Conservation (phyloP, 1,139 yeast genomes). For the Protomyces gravidus region DNA sequence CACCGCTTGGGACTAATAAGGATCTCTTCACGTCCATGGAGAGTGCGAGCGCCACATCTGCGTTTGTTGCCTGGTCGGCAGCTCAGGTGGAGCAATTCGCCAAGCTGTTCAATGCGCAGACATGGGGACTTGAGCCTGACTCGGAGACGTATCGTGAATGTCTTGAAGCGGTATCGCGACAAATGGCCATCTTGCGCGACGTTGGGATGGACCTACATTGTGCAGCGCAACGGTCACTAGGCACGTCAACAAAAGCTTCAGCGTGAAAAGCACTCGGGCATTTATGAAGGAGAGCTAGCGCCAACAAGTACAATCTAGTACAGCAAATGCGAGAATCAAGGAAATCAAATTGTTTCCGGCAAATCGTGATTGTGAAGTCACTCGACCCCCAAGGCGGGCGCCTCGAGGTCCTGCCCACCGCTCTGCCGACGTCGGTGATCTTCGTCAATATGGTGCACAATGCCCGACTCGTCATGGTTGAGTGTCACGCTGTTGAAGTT, state of each 20-base stretch:
- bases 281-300: neutral
- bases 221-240: conserved; percentile 36
- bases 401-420: conserved; percentile 11
- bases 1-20: neutral
- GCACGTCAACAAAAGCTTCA: conserved; percentile 37
- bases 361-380: neutral
- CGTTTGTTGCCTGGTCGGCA: conserved; percentile 17
- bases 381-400: neutral
- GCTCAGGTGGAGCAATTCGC: conserved; percentile 44
- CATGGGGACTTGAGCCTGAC: conserved; percentile 57
- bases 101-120: conserved; percentile 58
- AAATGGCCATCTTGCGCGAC: conserved; percentile 57
- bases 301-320: neutral
- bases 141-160: conserved; percentile 52
- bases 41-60: conserved; percentile 4
- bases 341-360: too few species aligned
- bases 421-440: conserved; percentile 21
- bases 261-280: neutral
- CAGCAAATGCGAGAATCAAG: neutral
- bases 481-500: conserved; percentile 84
- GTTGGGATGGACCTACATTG: conserved; percentile 73
- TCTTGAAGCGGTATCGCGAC: conserved; percentile 53
- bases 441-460: conserved; percentile 19
- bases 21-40: neutral
- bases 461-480: conserved; percentile 50